Conservation (phyloP, 208 protist genomes). For the Porcisia hertigi region DNA sequence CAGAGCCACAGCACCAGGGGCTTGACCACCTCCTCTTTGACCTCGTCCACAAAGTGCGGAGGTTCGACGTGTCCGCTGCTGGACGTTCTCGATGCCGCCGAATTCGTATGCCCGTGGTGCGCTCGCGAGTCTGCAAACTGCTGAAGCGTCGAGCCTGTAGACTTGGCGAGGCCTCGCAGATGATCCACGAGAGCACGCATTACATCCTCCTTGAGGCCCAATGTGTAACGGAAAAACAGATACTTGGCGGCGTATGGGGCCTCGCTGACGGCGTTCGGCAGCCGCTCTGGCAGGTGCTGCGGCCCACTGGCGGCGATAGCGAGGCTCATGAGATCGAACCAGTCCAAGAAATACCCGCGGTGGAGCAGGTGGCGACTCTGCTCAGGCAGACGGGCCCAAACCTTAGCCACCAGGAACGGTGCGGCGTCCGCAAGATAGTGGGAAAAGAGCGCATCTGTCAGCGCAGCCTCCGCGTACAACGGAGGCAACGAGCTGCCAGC, state of each 20-base stretch:
- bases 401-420: conserved; percentile 66
- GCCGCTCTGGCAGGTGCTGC: conserved; percentile 41
- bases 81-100: neutral
- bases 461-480: conserved; percentile 57
- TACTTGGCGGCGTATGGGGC: conserved; percentile 76
- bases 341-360: conserved; percentile 69
- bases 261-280: conserved; percentile 73
- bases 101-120: conserved; percentile 1
- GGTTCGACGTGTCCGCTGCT: neutral
- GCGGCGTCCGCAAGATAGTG: conserved; percentile 61
- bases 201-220: conserved; percentile 45
- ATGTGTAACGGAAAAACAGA: conserved; percentile 77
- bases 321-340: conserved; percentile 72
- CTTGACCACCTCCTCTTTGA: conserved; percentile 35
- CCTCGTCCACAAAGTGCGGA: conserved; percentile 21
- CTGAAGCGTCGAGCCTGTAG: neutral
- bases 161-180: conserved; percentile 22
- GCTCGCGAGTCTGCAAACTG: neutral
- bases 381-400: conserved; percentile 83
- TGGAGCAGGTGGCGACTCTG: conserved; percentile 58
- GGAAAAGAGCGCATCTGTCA: conserved; percentile 44
- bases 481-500: conserved; percentile 4
- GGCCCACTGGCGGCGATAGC: conserved; percentile 64
- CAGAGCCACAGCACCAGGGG: conserved; percentile 73
- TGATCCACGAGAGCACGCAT: conserved; percentile 37